Percentiles rank a stretch among this genome's conserved stretches.
These are phyloP conservation scores for Houttuynia cordata DNA, from an alignment of 164 flowering plant genomes.

Conservation along the genomic window DNA sequence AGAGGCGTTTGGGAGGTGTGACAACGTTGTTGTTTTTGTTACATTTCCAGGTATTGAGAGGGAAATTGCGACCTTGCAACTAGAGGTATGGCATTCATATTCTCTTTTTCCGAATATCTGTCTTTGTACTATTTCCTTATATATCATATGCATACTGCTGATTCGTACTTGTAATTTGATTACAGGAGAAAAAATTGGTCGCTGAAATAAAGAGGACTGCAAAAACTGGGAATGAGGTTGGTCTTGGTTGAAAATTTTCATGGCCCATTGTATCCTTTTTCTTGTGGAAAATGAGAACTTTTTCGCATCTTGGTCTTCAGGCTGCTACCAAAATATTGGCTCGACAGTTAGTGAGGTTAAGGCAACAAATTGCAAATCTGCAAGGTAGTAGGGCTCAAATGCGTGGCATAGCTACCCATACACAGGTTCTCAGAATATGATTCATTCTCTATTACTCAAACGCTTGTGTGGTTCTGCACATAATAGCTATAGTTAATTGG, in stretches of 20 bases:
- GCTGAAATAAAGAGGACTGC: constrained; percentile 92
- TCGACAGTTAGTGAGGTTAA: constrained; percentile 77
- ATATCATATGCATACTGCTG: not conserved
- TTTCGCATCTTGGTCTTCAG: constrained; percentile 24
- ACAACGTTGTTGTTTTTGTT: constrained; percentile 5
- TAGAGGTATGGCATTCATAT: constrained; percentile 43
- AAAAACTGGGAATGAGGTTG: constrained; percentile 90
- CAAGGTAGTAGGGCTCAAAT: constrained; percentile 94
- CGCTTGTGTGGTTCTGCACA: not conserved
- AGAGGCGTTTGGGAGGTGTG: too few relatives aligned
- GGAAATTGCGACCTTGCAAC: constrained; percentile 70
- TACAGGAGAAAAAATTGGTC: constrained; percentile 88
- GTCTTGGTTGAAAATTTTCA: not conserved
- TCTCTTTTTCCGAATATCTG: not conserved
- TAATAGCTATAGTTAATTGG: not conserved
- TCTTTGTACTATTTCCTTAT: not conserved
- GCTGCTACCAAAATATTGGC: constrained; percentile 83
- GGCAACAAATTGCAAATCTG: constrained; percentile 80
- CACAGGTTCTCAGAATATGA: constrained; percentile 44
- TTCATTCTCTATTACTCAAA: constrained; percentile 4
- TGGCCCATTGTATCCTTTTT: too few relatives aligned
- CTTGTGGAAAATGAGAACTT: not conserved
- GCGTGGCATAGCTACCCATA: constrained; percentile 87
- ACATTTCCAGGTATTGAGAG: constrained; percentile 65
- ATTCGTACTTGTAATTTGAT: constrained; percentile 3